Base-by-base conservation (phyloP, 345 rosid genomes). In the Eucalyptus guilfoylei region DNA sequence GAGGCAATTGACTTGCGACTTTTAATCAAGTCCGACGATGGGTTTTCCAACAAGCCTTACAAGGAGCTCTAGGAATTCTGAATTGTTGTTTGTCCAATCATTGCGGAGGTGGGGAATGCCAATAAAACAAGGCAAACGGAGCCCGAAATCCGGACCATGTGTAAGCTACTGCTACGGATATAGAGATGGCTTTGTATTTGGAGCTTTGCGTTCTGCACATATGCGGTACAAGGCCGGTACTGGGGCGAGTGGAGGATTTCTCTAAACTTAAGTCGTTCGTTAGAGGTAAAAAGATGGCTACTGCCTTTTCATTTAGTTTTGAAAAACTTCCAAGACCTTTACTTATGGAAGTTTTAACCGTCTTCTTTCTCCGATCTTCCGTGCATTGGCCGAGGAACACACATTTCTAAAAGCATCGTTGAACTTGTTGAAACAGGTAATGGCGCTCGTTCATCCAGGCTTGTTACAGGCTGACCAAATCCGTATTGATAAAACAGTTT, bases 161-260 rank as follows among this genome's bases (percentile, higher is more conserved):
- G 98, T 89, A 91, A 94, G 80, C 69, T 96, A 86, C 89, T 95
- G 90, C 90, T 96, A 42, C 95, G 95, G 87, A 93, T 93, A 90
- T 95, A 92, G 99, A 97, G 93, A 95, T 94, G 97, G 94, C 97
- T 49, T 88, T 96, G 55, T 92, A 94, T 91, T 91, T 96, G 93
- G 98, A 97, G 90, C 95, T 94, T 34, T 95, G 95, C 87, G 97
- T 95, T 52, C 89, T 95, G 48, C 98, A 96, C 88, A 95, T 96
- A 50, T 95, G 99, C 85, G 96, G 98, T 89, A 95, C 91, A 91
- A 93, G 97, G 90, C 96, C 96, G 26, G 96, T 95, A 21, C 88
- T 94, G 86, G 99, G 98, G 24, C 98, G 97, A 21, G 92, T 95
- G 87, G 98, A 96, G 80, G 98, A 94, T 89, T 96, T 96, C 91